Evolutionary conservation across 352 stramenopile genomes (phyloP).

Genomic region (Thraustochytrium sp.): DNA sequence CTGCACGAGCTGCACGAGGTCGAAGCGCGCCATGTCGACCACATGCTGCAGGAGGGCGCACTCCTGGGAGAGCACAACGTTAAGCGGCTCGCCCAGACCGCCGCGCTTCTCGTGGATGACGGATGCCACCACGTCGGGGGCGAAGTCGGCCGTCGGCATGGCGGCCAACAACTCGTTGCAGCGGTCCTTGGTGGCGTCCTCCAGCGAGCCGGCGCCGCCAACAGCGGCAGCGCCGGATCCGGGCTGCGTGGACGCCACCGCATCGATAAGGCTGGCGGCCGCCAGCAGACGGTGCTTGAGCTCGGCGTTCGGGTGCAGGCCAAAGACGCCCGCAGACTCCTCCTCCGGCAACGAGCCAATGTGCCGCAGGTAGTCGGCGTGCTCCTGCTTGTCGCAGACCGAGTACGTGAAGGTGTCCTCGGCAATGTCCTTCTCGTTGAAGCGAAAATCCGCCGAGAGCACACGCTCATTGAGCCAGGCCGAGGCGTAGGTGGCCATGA

Average conservation of each 20-base stretch:
- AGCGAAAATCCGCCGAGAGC: slow-evolving; percentile 76
- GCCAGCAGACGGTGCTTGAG: slow-evolving; percentile 95
- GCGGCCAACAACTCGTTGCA: slow-evolving; percentile 83
- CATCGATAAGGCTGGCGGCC: slow-evolving; percentile 84
- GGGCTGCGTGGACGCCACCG: slow-evolving; percentile 92
- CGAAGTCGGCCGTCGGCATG: slow-evolving; percentile 88
- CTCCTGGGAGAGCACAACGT: slow-evolving; percentile 98
- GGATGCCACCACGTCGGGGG: slow-evolving; percentile 93
- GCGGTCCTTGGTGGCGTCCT: slow-evolving; percentile 92
- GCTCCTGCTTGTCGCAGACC: slow-evolving; percentile 75
- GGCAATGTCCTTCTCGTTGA: slow-evolving; percentile 87
- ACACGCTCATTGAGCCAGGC: slow-evolving; percentile 84
- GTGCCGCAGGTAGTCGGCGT: slow-evolving; percentile 90
- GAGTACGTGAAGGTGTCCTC: slow-evolving; percentile 90
- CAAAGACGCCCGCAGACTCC: slow-evolving; percentile 97
- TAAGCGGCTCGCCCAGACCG: slow-evolving; percentile 88
- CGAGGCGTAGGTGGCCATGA: slow-evolving; percentile 96
- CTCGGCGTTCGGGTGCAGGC: slow-evolving; percentile 95
- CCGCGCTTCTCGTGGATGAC: slow-evolving; percentile 86
- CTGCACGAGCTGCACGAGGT: slow-evolving; percentile 88
- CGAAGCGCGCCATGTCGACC: slow-evolving; percentile 88
- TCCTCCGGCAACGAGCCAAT: slow-evolving; percentile 89
- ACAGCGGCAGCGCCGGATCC: not conserved
- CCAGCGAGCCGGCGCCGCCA: slow-evolving; percentile 69
- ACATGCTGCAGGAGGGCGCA: slow-evolving; percentile 93